Evolutionary conservation across 148 eudicot genomes (phyloP), one percentile per base, ranked within the genome.

Genomic region (Salicornia ramosissima): DNA sequence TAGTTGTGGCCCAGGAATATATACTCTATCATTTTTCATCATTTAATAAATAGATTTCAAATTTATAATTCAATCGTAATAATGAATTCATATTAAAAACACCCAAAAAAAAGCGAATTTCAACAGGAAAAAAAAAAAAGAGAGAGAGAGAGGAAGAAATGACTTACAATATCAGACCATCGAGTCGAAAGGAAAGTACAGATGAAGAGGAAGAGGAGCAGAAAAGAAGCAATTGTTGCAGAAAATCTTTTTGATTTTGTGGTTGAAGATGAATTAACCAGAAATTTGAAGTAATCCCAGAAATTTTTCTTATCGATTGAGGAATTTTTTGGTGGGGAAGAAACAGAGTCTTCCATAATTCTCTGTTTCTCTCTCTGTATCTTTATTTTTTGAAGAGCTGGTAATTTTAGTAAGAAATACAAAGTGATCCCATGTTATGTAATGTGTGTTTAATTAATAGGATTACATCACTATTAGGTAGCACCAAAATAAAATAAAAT

Each of bases 81-180:
- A 2, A 13, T 46, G 4, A 4, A 39, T 4, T 39, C 42, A 39
- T 39, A 39, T 39, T 4, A 15, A 46, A 16, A 46, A 9, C 8
- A 40, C 45, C 2, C 18, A 29, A 6, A n/a, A n/a, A n/a, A n/a
- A n/a, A n/a, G n/a, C n/a, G n/a, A n/a, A n/a, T n/a, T n/a, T n/a
- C n/a, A n/a, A n/a, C n/a, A n/a, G n/a, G n/a, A n/a, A 55, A 25
- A 1, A 11, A 10, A 36, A 18, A 15, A 64, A 6, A n/a, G 29
- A 15, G 16, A 53, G 10, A 25, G 30, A n/a, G 15, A 22, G 45
- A 51, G 19, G 25, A 36, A 34, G 19, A 15, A 22, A 25, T 8
- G 53, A 79, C 78, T 74, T 70, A 79, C 81, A 50, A 70, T 28
- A 52, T 79, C 72, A 43, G 71, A 64, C 81, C 78, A 79, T 14